Evolutionary conservation across 345 rosid species (phyloP).

Genomic region (Melaleuca alternifolia): DNA sequence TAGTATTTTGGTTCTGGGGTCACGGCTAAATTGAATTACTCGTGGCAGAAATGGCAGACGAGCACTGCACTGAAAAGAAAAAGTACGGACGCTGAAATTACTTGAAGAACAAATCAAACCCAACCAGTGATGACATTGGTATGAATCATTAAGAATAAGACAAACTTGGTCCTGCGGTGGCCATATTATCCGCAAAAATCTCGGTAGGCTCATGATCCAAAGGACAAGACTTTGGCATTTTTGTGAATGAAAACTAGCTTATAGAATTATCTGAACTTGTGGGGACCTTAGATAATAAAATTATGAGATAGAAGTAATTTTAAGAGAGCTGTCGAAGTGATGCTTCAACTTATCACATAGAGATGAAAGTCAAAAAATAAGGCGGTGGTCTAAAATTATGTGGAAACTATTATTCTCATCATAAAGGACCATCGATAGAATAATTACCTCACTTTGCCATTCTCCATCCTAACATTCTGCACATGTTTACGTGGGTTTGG

Average conservation of each 20-base stretch:
- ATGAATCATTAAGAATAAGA: neutral
- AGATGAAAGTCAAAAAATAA: too few relatives aligned
- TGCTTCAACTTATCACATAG: too few relatives aligned
- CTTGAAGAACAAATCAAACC: neutral
- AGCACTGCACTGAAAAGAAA: neutral
- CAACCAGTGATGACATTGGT: neutral
- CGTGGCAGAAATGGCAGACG: neutral
- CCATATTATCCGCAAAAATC: neutral
- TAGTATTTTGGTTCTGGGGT: neutral
- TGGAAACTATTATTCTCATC: too few relatives aligned
- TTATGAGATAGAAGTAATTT: neutral
- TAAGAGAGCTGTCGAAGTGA: neutral
- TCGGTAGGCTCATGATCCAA: neutral
- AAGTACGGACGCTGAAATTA: neutral
- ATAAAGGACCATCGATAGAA: too few relatives aligned
- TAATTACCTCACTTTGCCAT: too few relatives aligned
- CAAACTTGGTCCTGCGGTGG: neutral
- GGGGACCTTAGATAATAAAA: neutral
- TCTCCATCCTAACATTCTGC: neutral
- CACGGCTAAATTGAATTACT: neutral
- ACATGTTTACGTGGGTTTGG: neutral
- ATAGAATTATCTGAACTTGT: neutral
- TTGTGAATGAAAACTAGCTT: fast-evolving
- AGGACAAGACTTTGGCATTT: too few relatives aligned
- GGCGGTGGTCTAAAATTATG: too few relatives aligned